Percentiles rank a stretch among this genome's conserved stretches.
Conservation (phyloP, 352 stramenopile genomes). For the Globisporangium polare region DNA sequence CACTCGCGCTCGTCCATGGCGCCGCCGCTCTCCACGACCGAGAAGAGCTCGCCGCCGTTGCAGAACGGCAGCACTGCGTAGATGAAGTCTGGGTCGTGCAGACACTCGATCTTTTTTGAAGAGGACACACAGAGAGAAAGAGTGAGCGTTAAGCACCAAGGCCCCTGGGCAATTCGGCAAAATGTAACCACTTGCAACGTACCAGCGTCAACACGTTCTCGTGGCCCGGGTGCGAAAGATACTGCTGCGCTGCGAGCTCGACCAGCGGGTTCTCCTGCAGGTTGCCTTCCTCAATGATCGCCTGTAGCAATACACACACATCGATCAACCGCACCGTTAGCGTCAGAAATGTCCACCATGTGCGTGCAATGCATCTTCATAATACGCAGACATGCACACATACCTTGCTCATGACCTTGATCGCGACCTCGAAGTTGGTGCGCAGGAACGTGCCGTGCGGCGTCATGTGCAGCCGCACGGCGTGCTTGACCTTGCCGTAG, state of each 20-base stretch:
- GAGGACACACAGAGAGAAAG: background rate
- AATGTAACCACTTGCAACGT: conserved; percentile 9
- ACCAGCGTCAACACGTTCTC: conserved; percentile 83
- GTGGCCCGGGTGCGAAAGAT: conserved; percentile 74
- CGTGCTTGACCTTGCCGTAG: conserved; percentile 87
- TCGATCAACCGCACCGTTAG: background rate
- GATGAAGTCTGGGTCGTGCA: conserved; percentile 83
- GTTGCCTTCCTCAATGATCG: conserved; percentile 84
- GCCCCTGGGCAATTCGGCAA: background rate
- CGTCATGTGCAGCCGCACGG: conserved; percentile 77
- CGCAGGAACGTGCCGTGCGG: conserved; percentile 71
- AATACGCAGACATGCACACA: background rate
- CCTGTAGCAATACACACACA: conserved; percentile 25
- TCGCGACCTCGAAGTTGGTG: conserved; percentile 77
- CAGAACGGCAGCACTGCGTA: conserved; percentile 84
- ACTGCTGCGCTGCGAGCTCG: conserved; percentile 83
- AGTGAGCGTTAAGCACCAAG: background rate
- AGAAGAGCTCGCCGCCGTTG: conserved; percentile 82
- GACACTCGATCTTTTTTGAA: conserved; percentile 59
- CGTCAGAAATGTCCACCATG: background rate
- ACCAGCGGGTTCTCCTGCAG: conserved; percentile 85
- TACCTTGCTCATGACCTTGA: conserved; percentile 89
- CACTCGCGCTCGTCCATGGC: conserved; percentile 76
- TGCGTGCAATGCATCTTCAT: background rate
- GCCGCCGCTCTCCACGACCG: conserved; percentile 73